Evolutionary conservation across 2,329 filamentous ascomycete species (phyloP), one percentile per base, ranked within the genome.

Genomic region (Neospermospora avenae): DNA sequence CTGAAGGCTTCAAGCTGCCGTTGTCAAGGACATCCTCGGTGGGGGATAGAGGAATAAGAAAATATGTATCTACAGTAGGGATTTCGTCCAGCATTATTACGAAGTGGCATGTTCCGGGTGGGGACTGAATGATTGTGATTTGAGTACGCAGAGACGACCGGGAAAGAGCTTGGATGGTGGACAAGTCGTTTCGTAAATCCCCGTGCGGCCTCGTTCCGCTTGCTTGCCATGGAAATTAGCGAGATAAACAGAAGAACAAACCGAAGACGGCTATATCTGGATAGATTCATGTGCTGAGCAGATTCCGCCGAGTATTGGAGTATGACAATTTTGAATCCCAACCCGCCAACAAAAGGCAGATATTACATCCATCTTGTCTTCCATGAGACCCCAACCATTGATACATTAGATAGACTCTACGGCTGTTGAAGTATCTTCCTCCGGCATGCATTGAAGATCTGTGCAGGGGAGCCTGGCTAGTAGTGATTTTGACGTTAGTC

Each of bases 21-120:
- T 59, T 61, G 58, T 63, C 55, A 60, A 63, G 57, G 60, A 34
- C 31, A 41, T 57, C 57, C 57, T 55, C 24, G 55, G 42, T 49
- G 54, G 57, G 48, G 45, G 41, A 45, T n/a, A 34, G 48, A 58
- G 60, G 31, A 39, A 31, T 31, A 31, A 5, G 28, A 10, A 31
- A 31, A 31, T 5, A 5, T 31, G 28, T 31, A 31, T 5, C 6
- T 5, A 31, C 11, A 52, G 41, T 56, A 54, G 44, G 41, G 25
- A 45, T 25, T 18, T 45, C 14, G 20, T 45, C 20, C 42, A 24
- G 42, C 41, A 49, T n/a, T 52, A 52, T 41, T 45, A 4, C 52
- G 42, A 20, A 42, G 55, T 31, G 56, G 25, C 54, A 42, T 24
- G 39, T 53, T 42, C 48, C 11, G 48, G 48, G 13, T 22, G 31